Percentiles rank a stretch among this genome's conserved stretches.
Conservation (phyloP, 73 alveolate genomes). For the Tetrahymena elliotti region DNA sequence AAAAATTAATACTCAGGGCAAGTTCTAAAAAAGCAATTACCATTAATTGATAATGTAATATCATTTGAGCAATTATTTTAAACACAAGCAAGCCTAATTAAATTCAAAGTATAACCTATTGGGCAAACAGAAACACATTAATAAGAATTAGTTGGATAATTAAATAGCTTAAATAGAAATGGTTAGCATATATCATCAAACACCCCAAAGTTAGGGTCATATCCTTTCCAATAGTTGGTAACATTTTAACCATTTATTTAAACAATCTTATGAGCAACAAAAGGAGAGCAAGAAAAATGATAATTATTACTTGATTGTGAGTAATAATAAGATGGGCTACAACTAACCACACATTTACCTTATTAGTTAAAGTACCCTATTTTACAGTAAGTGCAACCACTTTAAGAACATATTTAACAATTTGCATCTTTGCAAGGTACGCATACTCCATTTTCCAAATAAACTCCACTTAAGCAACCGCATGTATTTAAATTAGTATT, state of each 20-base stretch:
- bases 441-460: neutral
- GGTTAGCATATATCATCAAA: neutral
- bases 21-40: neutral
- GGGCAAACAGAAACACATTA: neutral
- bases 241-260: neutral
- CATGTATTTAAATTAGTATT: neutral
- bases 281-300: neutral
- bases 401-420: neutral
- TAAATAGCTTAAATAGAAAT: neutral
- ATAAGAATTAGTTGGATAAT: neutral
- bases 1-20: neutral
- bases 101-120: neutral
- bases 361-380: neutral
- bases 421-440: neutral
- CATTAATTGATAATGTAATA: neutral
- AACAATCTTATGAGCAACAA: neutral
- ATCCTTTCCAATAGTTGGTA: neutral
- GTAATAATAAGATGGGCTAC: neutral
- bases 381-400: neutral
- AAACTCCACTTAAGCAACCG: neutral
- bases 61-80: neutral
- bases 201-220: neutral
- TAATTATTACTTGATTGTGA: neutral
- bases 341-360: neutral
- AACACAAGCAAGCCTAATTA: neutral